Base-by-base conservation (phyloP, 495 filamentous ascomycete genomes). In the Friedmanniomyces endolithicus region DNA sequence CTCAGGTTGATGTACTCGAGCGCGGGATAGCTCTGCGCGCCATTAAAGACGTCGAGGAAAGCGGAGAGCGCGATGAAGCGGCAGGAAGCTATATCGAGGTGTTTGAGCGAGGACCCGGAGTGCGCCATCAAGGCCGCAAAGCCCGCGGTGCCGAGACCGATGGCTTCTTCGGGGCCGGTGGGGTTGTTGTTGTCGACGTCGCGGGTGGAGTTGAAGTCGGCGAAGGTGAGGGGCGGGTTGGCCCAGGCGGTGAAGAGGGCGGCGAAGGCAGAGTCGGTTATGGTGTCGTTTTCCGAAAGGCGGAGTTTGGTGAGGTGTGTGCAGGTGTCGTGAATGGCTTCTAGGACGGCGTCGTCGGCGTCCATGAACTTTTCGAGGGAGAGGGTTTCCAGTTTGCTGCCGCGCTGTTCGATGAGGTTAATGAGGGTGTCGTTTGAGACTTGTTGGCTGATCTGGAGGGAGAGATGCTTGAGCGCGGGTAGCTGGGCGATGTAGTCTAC, bases 91-190 rank as follows among this genome's bases (percentile, higher is more conserved):
- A 95, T 73, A 60, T 90, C 82, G 19, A 96, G 69, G 17, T 74
- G 69, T 53, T 75, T 67, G 0, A 95, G 68, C 11, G 62, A 68
- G 8, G 64, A 58, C 35, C 85, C 84, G 0, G 88, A 94, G 63
- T 95, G 89, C n/a, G 69, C 69, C 86, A 96, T 94, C 49, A 95
- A 67, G 1, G 87, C 83, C 45, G 74, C 61, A 67, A 96, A 90
- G 0, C 85, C 87, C 37, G 73, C 64, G 11, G 80, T 83, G 43
- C 81, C 85, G 51, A 95, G 78, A 17, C 88, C 88, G 29, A 86
- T 68, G 19, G 77, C 71, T 17, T 70, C 65, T 33, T 65, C 61
- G 6, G 77, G 78, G 1, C 79, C 80, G 55, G 81, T 71, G 1
- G 80, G 75, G 61, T 84, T 87, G 20, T 72, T 63, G 56, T 84